Percentiles rank a stretch among this genome's conserved stretches.
Conservation (phyloP, 2,329 filamentous ascomycete species). For the Plectosphaerella cucumerina region DNA sequence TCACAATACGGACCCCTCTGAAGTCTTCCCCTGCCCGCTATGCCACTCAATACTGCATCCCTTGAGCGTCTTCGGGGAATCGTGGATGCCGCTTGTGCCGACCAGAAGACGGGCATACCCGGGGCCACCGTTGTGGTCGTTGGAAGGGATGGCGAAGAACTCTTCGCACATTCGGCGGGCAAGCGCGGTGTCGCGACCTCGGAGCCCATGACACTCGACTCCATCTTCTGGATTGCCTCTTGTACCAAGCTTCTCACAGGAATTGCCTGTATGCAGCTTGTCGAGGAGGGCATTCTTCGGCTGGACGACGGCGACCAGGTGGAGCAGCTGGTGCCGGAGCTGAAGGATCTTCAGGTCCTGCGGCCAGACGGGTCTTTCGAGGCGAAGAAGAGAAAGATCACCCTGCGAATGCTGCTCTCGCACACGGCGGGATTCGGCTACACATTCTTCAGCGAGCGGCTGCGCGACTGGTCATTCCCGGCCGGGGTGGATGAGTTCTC, state of each 20-base stretch:
- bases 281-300: conserved; percentile 43
- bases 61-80: conserved; percentile 13
- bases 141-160: conserved; percentile 40
- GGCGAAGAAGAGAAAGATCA: conserved; percentile 45
- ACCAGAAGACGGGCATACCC: conserved; percentile 35
- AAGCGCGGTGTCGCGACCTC: conserved; percentile 35
- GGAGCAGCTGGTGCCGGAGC: conserved; percentile 44
- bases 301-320: conserved; percentile 44
- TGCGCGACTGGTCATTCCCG: conserved; percentile 43
- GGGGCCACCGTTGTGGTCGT: conserved; percentile 41
- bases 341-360: conserved; percentile 42
- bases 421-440: conserved; percentile 57
- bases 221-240: conserved; percentile 55
- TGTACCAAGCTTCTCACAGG: conserved; percentile 53
- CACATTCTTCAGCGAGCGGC: conserved; percentile 45
- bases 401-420: conserved; percentile 52
- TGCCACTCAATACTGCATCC: conserved; percentile 7
- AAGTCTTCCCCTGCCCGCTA: neutral
- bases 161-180: conserved; percentile 44
- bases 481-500: conserved; percentile 54
- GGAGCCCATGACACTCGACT: conserved; percentile 55
- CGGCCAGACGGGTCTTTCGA: conserved; percentile 29
- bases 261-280: conserved; percentile 52
- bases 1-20: neutral
- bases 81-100: conserved; percentile 30